phyloP scores from a whole-genome alignment of 2,329 filamentous ascomycete species.

The Falciphora oryzae region DNA sequence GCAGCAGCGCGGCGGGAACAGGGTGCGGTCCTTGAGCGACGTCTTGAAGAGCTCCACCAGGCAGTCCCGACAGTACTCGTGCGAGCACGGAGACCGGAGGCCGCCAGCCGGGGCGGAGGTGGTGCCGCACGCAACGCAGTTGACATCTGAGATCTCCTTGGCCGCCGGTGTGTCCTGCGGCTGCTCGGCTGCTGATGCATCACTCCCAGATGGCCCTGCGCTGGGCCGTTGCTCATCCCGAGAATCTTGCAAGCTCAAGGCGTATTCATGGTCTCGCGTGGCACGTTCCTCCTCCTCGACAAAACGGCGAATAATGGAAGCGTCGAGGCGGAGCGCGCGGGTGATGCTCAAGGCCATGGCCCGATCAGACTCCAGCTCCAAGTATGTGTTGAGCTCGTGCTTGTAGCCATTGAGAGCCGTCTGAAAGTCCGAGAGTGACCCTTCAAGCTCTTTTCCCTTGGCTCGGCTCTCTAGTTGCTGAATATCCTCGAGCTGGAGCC shows the following conservation, averaged over 20 bases:
- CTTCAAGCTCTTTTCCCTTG: background rate
- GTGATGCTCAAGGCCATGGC: conserved; percentile 3
- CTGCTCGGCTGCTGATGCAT: background rate
- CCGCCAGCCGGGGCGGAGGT: background rate
- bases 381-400: background rate
- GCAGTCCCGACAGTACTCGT: conserved; percentile 45
- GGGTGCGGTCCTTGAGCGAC: conserved; percentile 38
- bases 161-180: background rate
- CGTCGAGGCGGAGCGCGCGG: background rate
- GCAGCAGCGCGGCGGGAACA: conserved; percentile 51
- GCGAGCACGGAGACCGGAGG: conserved; percentile 26
- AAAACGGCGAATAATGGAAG: background rate
- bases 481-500: background rate
- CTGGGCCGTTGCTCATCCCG: background rate
- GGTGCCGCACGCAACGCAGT: background rate
- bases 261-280: background rate
- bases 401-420: background rate
- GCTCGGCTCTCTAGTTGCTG: background rate
- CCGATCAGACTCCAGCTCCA: background rate
- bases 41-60: conserved; percentile 34
- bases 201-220: no score
- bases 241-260: background rate
- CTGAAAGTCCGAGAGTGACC: background rate
- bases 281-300: background rate
- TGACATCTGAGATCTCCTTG: background rate